Conservation (phyloP, 805 yeast genomes). For the Pichia sporocuriosa region DNA sequence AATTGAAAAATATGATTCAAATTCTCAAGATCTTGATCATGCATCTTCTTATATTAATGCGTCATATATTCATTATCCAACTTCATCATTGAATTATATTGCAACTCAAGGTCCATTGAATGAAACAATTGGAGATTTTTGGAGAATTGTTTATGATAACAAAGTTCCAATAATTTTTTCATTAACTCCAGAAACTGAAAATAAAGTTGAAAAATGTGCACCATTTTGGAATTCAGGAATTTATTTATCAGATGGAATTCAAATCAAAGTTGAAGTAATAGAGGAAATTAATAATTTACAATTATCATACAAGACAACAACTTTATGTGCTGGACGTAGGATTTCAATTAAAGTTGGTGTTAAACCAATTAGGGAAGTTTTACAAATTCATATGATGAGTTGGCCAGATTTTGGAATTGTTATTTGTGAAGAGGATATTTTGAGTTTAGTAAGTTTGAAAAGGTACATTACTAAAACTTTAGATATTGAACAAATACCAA, state of each 20-base stretch:
- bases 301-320: slow-evolving; percentile 18
- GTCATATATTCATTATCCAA: slow-evolving; percentile 49
- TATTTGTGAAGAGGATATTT: slow-evolving; percentile 47
- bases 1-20: slow-evolving; percentile 23
- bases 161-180: slow-evolving; percentile 62
- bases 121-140: slow-evolving; percentile 74
- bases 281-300: slow-evolving; percentile 24
- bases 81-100: slow-evolving; percentile 45
- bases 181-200: slow-evolving; percentile 69
- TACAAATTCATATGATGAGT: slow-evolving; percentile 68
- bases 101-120: slow-evolving; percentile 87
- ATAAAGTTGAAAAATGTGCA: slow-evolving; percentile 73
- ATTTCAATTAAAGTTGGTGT: slow-evolving; percentile 36
- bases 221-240: slow-evolving; percentile 70
- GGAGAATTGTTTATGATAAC: slow-evolving; percentile 67
- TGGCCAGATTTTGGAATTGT: slow-evolving; percentile 85
- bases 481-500: slow-evolving; percentile 33
- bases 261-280: slow-evolving; percentile 21
- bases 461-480: slow-evolving; percentile 18
- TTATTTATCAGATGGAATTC: slow-evolving; percentile 31
- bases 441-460: slow-evolving; percentile 43
- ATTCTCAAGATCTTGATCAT: slow-evolving; percentile 22
- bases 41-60: slow-evolving; percentile 76
- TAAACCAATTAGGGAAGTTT: slow-evolving; percentile 36
- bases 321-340: slow-evolving; percentile 33